These are phyloP conservation scores for Arabidopsis arenosa DNA, from an alignment of 345 rosid genomes.

Conservation along the genomic window DNA sequence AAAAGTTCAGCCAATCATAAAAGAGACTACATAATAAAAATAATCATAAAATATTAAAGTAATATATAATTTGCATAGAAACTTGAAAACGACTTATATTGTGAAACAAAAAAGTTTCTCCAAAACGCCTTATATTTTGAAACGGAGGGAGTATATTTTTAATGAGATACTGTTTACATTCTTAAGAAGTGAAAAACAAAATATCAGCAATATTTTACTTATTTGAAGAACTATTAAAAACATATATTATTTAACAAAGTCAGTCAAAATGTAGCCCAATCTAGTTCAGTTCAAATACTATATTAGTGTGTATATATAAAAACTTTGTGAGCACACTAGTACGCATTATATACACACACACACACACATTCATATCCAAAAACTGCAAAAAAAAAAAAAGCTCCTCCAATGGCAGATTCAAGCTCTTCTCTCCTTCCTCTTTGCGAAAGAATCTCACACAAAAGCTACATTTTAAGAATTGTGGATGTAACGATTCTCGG, in stretches of 20 bases:
- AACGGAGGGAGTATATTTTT: no score
- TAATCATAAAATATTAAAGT: no score
- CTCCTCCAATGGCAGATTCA: constrained; percentile 30
- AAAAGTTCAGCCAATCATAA: no score
- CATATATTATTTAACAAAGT: not conserved
- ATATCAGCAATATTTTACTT: no score
- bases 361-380: not conserved
- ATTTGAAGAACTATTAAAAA: no score
- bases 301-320: not conserved
- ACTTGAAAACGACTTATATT: no score
- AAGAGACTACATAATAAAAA: no score
- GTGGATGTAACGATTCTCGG: constrained; percentile 30
- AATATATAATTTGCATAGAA: no score
- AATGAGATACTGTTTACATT: no score
- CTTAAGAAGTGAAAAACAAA: no score
- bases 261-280: not conserved
- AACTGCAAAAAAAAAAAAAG: not conserved
- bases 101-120: no score
- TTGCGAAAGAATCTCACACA: constrained; percentile 22
- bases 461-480: constrained; percentile 15
- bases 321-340: not conserved
- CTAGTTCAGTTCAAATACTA: not conserved
- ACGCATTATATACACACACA: not conserved
- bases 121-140: no score
- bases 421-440: constrained; percentile 24